Base-by-base conservation (phyloP, 2,329 filamentous ascomycete genomes). In the Penicillium janthinellum region DNA sequence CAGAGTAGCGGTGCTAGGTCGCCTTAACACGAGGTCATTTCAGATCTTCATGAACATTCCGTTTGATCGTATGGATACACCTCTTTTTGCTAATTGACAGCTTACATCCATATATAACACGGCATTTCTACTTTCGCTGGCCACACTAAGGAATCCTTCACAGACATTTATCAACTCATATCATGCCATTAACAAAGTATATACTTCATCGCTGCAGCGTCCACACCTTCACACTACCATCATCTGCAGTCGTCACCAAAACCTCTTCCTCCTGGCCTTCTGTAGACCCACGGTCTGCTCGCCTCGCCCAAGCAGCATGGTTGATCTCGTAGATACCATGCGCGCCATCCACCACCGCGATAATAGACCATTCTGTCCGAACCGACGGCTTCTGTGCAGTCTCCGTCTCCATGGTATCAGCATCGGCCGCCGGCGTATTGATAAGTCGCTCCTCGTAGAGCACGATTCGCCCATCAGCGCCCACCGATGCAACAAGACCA, bases 291-390 rank as follows among this genome's bases (percentile, higher is more conserved):
- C 71, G 82, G 73, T 96, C 92, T 58, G 86, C 90, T 58, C 93
- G 83, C 67, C 84, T 86, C 65, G 92, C 92, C 95, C 95, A 99
- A 1, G 86, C 87, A 51, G 95, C 84, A 75, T 97, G 92, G 71
- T 99, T 99, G 64, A 98, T 84, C 77, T 99, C 95, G 71, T 94
- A 97, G 2, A 96, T 91, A 0, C 92, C 93, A 74, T 99, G 95
- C 2, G 89, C 91, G 37, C 88, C 88, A 50, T 88, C 82, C 1
- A 90, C 72, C n/a, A 85, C 84, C 0, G 87, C 86, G 15, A 96
- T 71, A 3, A 94, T 77, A 6, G 82, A 81, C 95, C 95, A 98
- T 60, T 85, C 83, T 1, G 83, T 85, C 52, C 57, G 70, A 52
- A 65, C 58, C 20, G 35, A 64, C 53, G 41, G 58, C 61, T 54